These are phyloP conservation scores for Punica granatum DNA, from an alignment of 345 rosid species.

Conservation along the genomic window DNA sequence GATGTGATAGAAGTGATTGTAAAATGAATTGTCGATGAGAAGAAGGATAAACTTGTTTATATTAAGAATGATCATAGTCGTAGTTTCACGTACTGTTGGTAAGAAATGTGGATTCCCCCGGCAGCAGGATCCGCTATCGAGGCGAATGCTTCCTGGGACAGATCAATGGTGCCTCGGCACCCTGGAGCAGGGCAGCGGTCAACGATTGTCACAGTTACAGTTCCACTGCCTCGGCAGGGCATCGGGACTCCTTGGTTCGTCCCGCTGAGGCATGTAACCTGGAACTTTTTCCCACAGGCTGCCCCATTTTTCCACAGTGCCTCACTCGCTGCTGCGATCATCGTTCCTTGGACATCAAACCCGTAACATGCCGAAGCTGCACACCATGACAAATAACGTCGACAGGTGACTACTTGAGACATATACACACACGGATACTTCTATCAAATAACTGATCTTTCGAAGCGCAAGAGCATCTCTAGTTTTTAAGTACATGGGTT, in stretches of 20 bases:
- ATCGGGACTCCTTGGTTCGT: constrained; percentile 4
- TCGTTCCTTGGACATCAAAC: not conserved
- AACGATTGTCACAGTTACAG: constrained; percentile 8
- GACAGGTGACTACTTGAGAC: not conserved
- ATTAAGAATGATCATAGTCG: no score
- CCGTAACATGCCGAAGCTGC: constrained; percentile 10
- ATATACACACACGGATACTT: not conserved
- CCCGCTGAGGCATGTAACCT: not conserved
- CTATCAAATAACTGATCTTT: no score
- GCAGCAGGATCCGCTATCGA: not conserved
- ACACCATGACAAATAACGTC: not conserved
- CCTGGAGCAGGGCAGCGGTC: constrained; percentile 8
- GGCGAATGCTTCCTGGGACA: constrained; percentile 13
- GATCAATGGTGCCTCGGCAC: constrained; percentile 11
- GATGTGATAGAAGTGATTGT: no score
- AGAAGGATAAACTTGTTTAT: no score
- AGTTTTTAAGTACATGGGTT: no score
- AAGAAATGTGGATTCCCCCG: constrained; percentile 5
- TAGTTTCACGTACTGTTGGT: constrained; percentile 6
- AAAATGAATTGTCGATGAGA: no score
- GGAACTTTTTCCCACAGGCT: not conserved
- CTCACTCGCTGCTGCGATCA: constrained; percentile 13
- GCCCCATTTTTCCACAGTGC: constrained; percentile 4
- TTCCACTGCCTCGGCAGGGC: constrained; percentile 1
- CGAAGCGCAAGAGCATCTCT: no score